Conservation (phyloP, 2,329 filamentous ascomycete species). For the Talaromyces sp. region DNA sequence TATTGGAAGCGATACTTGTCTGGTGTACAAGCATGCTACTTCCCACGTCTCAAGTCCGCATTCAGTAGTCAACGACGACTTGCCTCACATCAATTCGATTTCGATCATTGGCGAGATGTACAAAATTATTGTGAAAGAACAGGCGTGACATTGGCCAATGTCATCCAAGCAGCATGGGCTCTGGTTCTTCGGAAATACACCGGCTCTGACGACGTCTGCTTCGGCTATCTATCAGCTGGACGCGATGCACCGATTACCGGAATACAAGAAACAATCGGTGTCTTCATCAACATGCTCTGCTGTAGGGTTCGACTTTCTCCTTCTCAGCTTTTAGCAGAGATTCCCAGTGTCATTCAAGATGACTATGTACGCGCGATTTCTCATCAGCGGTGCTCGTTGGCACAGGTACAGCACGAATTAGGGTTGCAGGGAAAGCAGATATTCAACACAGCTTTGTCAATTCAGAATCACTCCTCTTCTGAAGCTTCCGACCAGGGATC, state of each 20-base stretch:
- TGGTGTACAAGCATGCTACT: conserved; percentile 34
- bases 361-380: conserved; percentile 49
- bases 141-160: conserved; percentile 36
- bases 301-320: conserved; percentile 46
- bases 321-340: conserved; percentile 38
- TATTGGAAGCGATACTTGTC: conserved; percentile 40
- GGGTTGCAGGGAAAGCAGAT: conserved; percentile 36
- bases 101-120: conserved; percentile 32
- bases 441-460: conserved; percentile 46
- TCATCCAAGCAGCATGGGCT: conserved; percentile 42
- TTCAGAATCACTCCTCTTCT: conserved; percentile 37
- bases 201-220: conserved; percentile 40
- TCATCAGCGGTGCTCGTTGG: conserved; percentile 53
- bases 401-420: conserved; percentile 48
- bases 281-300: conserved; percentile 57
- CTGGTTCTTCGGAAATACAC: conserved; percentile 37
- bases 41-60: conserved; percentile 24
- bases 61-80: conserved; percentile 25
- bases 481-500: conserved; percentile 27
- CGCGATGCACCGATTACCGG: conserved; percentile 47
- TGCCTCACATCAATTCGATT: conserved; percentile 31
- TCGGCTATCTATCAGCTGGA: conserved; percentile 43
- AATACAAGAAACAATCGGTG: conserved; percentile 49
- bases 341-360: conserved; percentile 46
- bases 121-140: conserved; percentile 34